Evolutionary conservation across 306 rosid genomes (phyloP).

Genomic region (Vicia faba): DNA sequence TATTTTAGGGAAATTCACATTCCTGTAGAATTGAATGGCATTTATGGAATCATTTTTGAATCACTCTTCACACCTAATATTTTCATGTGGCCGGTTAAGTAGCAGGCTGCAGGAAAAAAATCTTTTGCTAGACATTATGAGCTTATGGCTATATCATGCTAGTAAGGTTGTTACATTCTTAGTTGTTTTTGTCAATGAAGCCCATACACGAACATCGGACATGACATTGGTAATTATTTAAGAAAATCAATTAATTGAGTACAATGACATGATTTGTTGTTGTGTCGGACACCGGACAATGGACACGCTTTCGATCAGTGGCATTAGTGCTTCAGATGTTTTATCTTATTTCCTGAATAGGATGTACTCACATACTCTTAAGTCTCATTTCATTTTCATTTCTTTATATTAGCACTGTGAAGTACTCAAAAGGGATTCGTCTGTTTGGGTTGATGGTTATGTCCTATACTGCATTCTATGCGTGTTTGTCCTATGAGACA

Average conservation of each 20-base stretch:
- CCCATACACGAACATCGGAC: background rate
- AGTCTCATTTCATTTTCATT: background rate
- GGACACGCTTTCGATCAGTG: background rate
- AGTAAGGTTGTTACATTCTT: conserved; percentile 21
- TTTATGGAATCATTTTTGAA: conserved; percentile 3
- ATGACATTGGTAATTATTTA: background rate
- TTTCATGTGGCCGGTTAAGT: conserved; percentile 21
- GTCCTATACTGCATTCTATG: background rate
- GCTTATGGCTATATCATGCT: conserved; percentile 3
- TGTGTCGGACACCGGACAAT: background rate
- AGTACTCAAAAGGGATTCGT: conserved; percentile 1
- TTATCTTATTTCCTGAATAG: background rate
- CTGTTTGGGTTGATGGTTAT: conserved; percentile 15
- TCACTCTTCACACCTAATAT: conserved; percentile 5
- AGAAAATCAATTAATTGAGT: background rate
- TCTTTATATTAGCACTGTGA: background rate
- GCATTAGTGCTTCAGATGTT: background rate
- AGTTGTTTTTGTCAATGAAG: background rate
- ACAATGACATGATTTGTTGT: background rate
- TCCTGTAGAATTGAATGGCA: background rate
- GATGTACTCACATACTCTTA: background rate
- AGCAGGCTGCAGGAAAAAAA: conserved; percentile 9
- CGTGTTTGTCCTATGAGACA: background rate
- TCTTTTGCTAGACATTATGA: conserved; percentile 1
- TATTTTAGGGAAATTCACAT: conserved; percentile 17